Evolutionary conservation across 179 eudicot species (phyloP), one percentile per base, ranked within the genome.

Genomic region (Silene coronaria): DNA sequence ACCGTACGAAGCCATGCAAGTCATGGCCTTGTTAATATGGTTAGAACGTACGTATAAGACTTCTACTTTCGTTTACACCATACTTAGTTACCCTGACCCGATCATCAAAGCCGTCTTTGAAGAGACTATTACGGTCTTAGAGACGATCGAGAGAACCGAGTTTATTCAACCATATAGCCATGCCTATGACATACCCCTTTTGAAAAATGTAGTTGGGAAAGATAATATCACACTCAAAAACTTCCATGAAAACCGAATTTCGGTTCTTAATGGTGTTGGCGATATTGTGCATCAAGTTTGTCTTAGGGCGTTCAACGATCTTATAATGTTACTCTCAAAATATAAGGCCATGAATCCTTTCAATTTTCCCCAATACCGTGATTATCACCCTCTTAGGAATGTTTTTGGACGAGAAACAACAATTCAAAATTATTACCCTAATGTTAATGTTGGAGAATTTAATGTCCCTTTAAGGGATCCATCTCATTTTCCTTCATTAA

Each of bases 251-350:
- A 84, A 85, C 30, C 83, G 91, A 7, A 22, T 59, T 1, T 22
- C 5, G 21, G 75, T 89, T 27, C 38, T 80, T 0, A 12, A 48
- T 13, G 87, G 86, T 24, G 82, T 91, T 3, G 57, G 74, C 3
- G 65, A 70, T 34, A 80, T 83, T 2, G 38, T 86, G 3, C 64
- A 72, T 23, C 55, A 80, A 6, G 79, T 87, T 23, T 91, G 91
- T 48, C 58, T 24, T 4, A 78, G 83, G 32, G 91, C 89, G 5
- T 89, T 91, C 23, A 42, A 58, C 5, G 97, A 91, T 53, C 74
- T 85, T 13, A 38, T 85, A 0, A 48, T 42, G 65, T 16, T 62
- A 24, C 21, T 72, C 10, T 19, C 58, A 27, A 19, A 23, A 0
- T 13, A 32, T 17, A 63, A 10, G 70, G 68, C 51, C 1, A 8